A percentile compares a stretch with the other conserved stretches of the same genome.
These are phyloP conservation scores for Aureobasidium vineae DNA, from an alignment of 2,329 filamentous ascomycete genomes.

Conservation along the genomic window DNA sequence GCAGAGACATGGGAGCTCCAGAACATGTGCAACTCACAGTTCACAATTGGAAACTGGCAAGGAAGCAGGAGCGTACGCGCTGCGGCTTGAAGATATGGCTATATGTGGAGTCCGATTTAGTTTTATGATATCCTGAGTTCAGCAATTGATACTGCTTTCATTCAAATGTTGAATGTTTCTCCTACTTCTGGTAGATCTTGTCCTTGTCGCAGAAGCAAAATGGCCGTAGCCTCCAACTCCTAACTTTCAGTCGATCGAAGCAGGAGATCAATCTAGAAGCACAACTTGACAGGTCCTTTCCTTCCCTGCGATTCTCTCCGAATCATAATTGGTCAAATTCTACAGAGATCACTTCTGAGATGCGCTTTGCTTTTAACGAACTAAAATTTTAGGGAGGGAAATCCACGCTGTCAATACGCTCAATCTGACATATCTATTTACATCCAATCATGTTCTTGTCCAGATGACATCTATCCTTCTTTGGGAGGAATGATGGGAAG, in stretches of 20 bases:
- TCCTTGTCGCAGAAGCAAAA: too few relatives aligned
- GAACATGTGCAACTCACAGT: conserved; percentile 63
- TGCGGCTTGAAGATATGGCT: not conserved
- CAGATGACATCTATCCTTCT: not conserved
- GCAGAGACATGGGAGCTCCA: conserved; percentile 65
- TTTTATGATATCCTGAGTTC: conserved; percentile 5
- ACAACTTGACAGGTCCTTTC: too few relatives aligned
- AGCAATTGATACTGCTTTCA: not conserved
- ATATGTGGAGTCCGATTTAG: not conserved
- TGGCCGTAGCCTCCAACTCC: too few relatives aligned
- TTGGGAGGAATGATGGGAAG: conserved; percentile 54
- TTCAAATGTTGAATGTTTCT: too few relatives aligned
- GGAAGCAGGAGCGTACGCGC: conserved; percentile 16
- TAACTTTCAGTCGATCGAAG: too few relatives aligned
- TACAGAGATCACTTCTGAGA: not conserved
- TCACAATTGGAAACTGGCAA: conserved; percentile 51
- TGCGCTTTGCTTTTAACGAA: not conserved
- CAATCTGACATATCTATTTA: conserved; percentile 1
- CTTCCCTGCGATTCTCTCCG: too few relatives aligned
- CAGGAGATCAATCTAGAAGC: too few relatives aligned
- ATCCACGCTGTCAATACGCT: not conserved
- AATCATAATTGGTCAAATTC: not conserved
- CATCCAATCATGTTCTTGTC: not conserved
- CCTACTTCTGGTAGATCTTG: too few relatives aligned
- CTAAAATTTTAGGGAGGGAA: too few relatives aligned